A percentile compares a stretch with the other conserved stretches of the same genome.
Evolutionary conservation across 2,329 filamentous ascomycete species (phyloP).

Genomic region (Monosporascus sp.): DNA sequence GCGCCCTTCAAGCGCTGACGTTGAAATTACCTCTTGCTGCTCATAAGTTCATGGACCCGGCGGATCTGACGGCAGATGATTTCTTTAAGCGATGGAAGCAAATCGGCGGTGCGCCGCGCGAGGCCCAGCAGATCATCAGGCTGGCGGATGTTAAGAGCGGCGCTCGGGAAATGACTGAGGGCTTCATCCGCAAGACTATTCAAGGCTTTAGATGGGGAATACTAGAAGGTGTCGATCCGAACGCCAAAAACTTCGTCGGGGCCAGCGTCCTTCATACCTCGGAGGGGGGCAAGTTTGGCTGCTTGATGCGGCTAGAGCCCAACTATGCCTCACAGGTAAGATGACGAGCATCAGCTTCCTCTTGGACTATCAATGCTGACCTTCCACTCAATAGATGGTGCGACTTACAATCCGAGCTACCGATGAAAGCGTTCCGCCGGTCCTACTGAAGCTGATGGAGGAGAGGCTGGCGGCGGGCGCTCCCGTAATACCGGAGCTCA

Average conservation of each 20-base stretch:
- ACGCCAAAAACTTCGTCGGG: constrained; percentile 88
- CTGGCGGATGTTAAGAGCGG: constrained; percentile 49
- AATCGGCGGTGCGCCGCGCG: constrained; percentile 81
- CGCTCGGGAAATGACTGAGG: constrained; percentile 60
- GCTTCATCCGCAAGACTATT: constrained; percentile 66
- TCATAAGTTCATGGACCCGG: constrained; percentile 96
- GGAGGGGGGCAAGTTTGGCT: constrained; percentile 86
- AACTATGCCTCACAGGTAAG: constrained; percentile 88
- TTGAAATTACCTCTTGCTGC: constrained; percentile 81
- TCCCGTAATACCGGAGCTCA: constrained; percentile 34
- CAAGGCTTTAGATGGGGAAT: constrained; percentile 88
- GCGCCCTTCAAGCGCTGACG: constrained; percentile 86
- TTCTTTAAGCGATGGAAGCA: constrained; percentile 99
- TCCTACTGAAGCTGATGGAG: constrained; percentile 82
- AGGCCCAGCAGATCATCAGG: constrained; percentile 83
- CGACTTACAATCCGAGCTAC: constrained; percentile 91
- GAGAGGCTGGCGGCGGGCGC: constrained; percentile 62
- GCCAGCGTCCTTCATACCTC: constrained; percentile 79
- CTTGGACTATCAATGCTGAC: neutral
- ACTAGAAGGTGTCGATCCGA: constrained; percentile 81
- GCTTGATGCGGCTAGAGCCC: constrained; percentile 86
- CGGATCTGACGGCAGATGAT: constrained; percentile 79
- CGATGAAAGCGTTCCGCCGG: constrained; percentile 77
- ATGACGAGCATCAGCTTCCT: constrained; percentile 6
- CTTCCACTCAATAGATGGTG: constrained; percentile 60